Percentiles rank a stretch among this genome's conserved stretches.
Evolutionary conservation across 805 yeast genomes (phyloP).

Genomic region (Saccharomyces eubayanus): DNA sequence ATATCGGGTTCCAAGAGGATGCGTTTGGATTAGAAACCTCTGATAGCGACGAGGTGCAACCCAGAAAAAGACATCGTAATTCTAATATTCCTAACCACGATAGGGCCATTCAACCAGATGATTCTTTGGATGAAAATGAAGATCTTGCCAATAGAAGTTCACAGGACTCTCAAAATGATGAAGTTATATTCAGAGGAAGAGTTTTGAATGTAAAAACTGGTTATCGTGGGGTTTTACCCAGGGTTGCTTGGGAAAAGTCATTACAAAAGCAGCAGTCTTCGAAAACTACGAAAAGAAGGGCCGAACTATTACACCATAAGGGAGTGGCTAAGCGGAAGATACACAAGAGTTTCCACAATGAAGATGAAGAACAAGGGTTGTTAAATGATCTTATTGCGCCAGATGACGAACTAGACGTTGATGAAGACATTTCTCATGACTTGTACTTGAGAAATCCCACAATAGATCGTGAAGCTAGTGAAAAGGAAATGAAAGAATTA

Average conservation of each 20-base stretch:
- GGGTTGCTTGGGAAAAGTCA: conserved; percentile 26
- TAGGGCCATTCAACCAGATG: background rate
- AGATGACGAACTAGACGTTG: conserved; percentile 9
- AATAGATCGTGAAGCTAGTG: background rate
- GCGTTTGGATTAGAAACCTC: background rate
- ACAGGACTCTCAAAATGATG: background rate
- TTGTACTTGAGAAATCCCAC: background rate
- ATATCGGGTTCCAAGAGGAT: background rate
- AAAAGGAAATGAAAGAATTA: conserved; percentile 9
- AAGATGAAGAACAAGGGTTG: conserved; percentile 8
- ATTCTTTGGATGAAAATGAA: background rate
- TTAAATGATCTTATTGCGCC: conserved; percentile 18
- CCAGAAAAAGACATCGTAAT: background rate
- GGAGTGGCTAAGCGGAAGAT: conserved; percentile 24
- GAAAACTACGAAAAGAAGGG: conserved; percentile 1
- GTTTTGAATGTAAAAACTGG: conserved; percentile 23
- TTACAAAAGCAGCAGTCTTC: conserved; percentile 3
- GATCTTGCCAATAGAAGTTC: background rate
- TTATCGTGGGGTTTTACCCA: conserved; percentile 28
- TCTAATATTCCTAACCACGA: background rate
- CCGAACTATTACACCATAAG: conserved; percentile 6
- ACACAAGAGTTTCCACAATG: background rate
- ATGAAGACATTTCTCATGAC: background rate
- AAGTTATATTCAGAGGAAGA: conserved; percentile 24
- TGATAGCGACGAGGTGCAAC: background rate